Base-by-base conservation (phyloP, 768 basidiomycete genomes). In the Suillus cothurnatus region DNA sequence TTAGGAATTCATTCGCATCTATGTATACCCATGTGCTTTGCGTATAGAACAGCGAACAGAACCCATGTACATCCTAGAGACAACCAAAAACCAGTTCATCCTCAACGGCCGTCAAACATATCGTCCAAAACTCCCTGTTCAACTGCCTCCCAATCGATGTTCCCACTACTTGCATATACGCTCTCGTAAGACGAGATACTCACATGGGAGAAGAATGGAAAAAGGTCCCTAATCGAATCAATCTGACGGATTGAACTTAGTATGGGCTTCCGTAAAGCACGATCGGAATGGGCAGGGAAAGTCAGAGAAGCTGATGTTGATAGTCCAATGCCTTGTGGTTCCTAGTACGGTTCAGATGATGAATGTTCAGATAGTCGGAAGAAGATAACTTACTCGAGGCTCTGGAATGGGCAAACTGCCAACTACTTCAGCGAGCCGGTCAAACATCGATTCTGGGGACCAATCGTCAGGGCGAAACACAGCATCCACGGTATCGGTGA, bases 401-500 rank as follows among this genome's bases (percentile, higher is more conserved):
- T 84, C 80, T 31, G 81, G 73, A 49, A 72, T 76, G 0, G 92
- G 91, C 49, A 93, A 81, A 64, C 82, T 88, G n/a, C 85, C 85
- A 17, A 92, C 84, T 45, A 94, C 86, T 67, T 96, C 95, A 50
- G 94, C 89, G 0, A 99, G 82, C 63, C 91, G 91, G 73, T 99
- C 97, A 77, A 98, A 85, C 81, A 97, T 88, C 3, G 95, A 91
- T 69, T 92, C 91, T 0, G 96, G 93, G 64, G 81, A 81, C 86
- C 91, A 94, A 53, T 88, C 82, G 64, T 95, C 90, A 0, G 95
- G 92, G 21, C 88, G 90, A 77, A 94, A 95, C 39, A 95, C 85
- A 0, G 97, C 95, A 71, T 99, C 97, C 7, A 96, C 93, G 0
- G 97, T 99, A 76, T 99, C 97, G 3, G 95, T 97, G 50, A 98